Evolutionary conservation across 2,329 filamentous ascomycete genomes (phyloP), one percentile per base, ranked within the genome.

Genomic region (Fonsecaea monophora): DNA sequence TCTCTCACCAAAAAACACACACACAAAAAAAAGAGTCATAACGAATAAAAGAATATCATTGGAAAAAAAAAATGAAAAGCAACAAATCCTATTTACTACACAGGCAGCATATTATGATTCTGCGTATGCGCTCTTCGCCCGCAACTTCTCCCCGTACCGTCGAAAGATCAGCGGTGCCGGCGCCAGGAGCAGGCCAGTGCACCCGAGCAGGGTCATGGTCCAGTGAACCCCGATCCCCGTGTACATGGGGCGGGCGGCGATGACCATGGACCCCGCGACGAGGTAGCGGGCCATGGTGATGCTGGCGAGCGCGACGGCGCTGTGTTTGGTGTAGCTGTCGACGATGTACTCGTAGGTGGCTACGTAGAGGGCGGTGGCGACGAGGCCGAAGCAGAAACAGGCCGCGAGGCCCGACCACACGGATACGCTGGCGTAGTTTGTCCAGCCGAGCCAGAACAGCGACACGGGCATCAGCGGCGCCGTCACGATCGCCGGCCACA

Each of bases 391-490:
- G 0, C 85, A 69, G 0, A 82, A 78, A n/a, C 79, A 83, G 1
- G 84, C 83, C 1, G 74, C 75, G 0, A 87, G 77, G 0, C 82
- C 80, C n/a, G 80, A 82, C 83, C 83, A 87, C 70, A 82, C 79
- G 6, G 80, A 82, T 25, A 86, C 81, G 1, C 59, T 72, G 0
- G 75, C 53, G 61, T 80, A 77, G 35, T 79, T 77, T 0, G 82
- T 86, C 85, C 85, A 87, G 0, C 81, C 85, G 74, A 87, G 83
- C 85, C 85, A 87, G 74, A 88, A 86, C 1, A 87, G 76, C 0
- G 77, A 78, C 30, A 85, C 76, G 0, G 85, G 84, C 1, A 87
- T 78, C 0, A 79, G 73, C 0, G 83, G 81, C 0, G 83, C 80
- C 0, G 80, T 80, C 3, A 85, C 76, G 74, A 87, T 86, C 1